phyloP scores from a whole-genome alignment of 192 early-diverging fungal genomes.

The Coemansia sp. region DNA sequence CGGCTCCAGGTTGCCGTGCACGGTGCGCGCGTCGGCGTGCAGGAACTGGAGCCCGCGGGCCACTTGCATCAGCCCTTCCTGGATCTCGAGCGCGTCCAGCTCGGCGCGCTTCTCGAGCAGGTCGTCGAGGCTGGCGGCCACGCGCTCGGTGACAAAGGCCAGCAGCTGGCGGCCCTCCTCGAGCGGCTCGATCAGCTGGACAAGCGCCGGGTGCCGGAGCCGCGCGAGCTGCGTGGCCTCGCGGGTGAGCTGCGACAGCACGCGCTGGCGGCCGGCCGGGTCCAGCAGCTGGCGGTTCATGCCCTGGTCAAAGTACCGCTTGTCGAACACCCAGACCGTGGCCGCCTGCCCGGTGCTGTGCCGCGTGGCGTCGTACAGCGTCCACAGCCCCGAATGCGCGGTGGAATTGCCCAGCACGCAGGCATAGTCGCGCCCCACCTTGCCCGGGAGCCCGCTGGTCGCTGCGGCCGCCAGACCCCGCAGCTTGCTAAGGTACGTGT shows the following conservation, averaged over 20 bases:
- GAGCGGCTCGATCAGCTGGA: conserved; percentile 72
- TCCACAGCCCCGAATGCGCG: conserved; percentile 60
- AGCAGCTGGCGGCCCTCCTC: conserved; percentile 59
- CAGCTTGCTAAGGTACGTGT: conserved; percentile 43
- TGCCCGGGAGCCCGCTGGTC: conserved; percentile 36
- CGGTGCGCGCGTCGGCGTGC: conserved; percentile 65
- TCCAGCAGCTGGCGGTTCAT: conserved; percentile 52
- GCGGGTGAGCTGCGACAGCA: conserved; percentile 57
- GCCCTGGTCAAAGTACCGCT: conserved; percentile 54
- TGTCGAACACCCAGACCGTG: conserved; percentile 75
- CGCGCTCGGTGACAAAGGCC: conserved; percentile 75
- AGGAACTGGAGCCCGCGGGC: conserved; percentile 72
- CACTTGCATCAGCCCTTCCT: conserved; percentile 73
- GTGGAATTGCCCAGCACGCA: conserved; percentile 9
- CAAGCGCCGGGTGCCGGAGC: conserved; percentile 71
- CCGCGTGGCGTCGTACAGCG: conserved; percentile 58
- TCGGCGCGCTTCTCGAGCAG: conserved; percentile 46
- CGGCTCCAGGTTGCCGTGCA: conserved; percentile 71
- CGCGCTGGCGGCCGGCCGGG: conserved; percentile 23
- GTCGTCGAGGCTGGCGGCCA: conserved; percentile 61
- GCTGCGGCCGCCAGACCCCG: conserved; percentile 47
- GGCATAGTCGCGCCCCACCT: conserved; percentile 44
- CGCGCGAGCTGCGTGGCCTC: conserved; percentile 67
- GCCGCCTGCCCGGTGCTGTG: conserved; percentile 56
- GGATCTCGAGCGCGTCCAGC: conserved; percentile 64